Percentiles rank a stretch among this genome's conserved stretches.
Evolutionary conservation across 2,329 filamentous ascomycete genomes (phyloP).

Genomic region (Colletotrichum magnum): DNA sequence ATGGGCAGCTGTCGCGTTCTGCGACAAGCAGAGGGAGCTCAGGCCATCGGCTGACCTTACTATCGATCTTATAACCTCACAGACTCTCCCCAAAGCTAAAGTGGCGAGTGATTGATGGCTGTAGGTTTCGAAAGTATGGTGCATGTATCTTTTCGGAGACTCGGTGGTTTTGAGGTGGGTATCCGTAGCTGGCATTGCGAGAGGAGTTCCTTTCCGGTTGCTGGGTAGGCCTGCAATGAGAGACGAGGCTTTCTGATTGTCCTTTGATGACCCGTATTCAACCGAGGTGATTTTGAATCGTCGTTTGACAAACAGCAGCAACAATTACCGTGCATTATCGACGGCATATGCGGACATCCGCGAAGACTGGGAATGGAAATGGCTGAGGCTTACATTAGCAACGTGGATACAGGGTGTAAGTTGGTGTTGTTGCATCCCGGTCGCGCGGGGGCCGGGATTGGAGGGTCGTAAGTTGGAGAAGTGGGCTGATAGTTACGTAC

Average conservation of each 20-base stretch:
- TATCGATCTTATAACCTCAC: slow-evolving; percentile 25
- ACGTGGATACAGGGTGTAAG: background rate
- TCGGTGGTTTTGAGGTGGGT: background rate
- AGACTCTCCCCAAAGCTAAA: slow-evolving; percentile 32
- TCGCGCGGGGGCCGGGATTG: slow-evolving; percentile 7
- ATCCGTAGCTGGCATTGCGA: background rate
- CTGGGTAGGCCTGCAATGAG: background rate
- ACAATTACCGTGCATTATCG: background rate
- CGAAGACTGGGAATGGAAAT: slow-evolving; percentile 3
- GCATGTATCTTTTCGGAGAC: slow-evolving; percentile 8
- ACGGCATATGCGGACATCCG: slow-evolving; percentile 28
- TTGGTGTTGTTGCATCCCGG: slow-evolving; percentile 12
- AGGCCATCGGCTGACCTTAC: slow-evolving; percentile 22
- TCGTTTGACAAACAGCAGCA: background rate
- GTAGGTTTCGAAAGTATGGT: slow-evolving; percentile 22
- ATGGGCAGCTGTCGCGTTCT: slow-evolving; percentile 1
- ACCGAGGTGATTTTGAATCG: background rate
- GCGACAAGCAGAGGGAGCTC: slow-evolving; percentile 20
- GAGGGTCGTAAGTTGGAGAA: slow-evolving; percentile 14
- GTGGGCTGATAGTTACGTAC: slow-evolving; percentile 29
- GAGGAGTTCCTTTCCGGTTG: background rate
- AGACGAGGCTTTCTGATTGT: background rate
- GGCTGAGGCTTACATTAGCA: slow-evolving; percentile 21
- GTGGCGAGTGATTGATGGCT: slow-evolving; percentile 26
- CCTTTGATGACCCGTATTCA: background rate